phyloP scores from a whole-genome alignment of 768 basidiomycete genomes.

The Baorangia bicolor region DNA sequence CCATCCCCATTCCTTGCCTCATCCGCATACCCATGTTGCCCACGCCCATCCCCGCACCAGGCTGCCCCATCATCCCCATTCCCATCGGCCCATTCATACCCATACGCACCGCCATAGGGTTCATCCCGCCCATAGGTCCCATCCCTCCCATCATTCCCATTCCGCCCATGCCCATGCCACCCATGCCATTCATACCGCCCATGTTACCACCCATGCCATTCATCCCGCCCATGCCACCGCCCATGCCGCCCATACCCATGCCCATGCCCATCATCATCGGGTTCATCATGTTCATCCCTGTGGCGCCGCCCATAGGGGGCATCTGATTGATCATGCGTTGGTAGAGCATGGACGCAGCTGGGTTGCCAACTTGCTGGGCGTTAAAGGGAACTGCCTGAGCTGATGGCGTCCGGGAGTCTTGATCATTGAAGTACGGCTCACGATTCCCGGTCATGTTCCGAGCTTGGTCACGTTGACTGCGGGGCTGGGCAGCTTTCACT shows the following conservation, averaged over 20 bases:
- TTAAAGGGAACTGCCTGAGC: slow-evolving; percentile 33
- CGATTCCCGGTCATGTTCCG: slow-evolving; percentile 31
- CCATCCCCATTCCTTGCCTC: slow-evolving; percentile 40
- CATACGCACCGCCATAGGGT: slow-evolving; percentile 39
- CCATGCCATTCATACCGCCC: slow-evolving; percentile 22
- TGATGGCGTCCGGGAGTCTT: slow-evolving; percentile 36
- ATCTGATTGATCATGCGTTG: slow-evolving; percentile 40
- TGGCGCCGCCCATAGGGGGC: slow-evolving; percentile 45
- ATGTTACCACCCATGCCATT: slow-evolving; percentile 22
- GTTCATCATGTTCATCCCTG: slow-evolving; percentile 51
- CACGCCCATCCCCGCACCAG: slow-evolving; percentile 19
- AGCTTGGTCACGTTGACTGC: slow-evolving; percentile 59
- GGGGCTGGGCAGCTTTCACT: slow-evolving; percentile 78
- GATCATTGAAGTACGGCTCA: slow-evolving; percentile 35
- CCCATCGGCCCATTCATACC: slow-evolving; percentile 35
- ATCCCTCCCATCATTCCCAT: slow-evolving; percentile 39
- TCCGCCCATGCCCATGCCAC: slow-evolving; percentile 31
- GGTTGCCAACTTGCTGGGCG: slow-evolving; percentile 38
- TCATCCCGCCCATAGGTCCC: slow-evolving; percentile 26
- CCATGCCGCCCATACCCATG: slow-evolving; percentile 46
- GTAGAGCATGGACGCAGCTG: slow-evolving; percentile 33
- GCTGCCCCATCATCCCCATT: slow-evolving; percentile 36
- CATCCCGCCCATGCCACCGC: slow-evolving; percentile 35
- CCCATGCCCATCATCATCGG: slow-evolving; percentile 49
- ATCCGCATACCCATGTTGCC: slow-evolving; percentile 36